Conservation (phyloP, 139 green algal genomes). For the Chlorokybus atmophyticus region DNA sequence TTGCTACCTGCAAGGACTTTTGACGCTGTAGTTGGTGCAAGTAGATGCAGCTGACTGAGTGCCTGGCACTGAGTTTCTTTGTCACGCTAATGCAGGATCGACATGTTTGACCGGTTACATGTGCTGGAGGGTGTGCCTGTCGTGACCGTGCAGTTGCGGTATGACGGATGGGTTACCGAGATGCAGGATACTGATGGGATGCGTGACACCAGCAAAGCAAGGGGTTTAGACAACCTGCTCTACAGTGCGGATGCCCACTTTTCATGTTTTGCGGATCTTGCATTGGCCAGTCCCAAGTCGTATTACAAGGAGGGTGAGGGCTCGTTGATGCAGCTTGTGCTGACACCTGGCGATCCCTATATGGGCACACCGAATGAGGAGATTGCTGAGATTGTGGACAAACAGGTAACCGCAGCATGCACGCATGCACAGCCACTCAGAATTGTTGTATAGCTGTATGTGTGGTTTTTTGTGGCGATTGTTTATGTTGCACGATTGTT, state of each 20-base stretch:
- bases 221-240: slow-evolving; percentile 84
- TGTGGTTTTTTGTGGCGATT: neutral
- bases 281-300: slow-evolving; percentile 62
- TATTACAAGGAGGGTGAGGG: slow-evolving; percentile 84
- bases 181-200: slow-evolving; percentile 43
- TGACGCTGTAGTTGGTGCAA: no score
- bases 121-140: slow-evolving; percentile 82
- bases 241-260: slow-evolving; percentile 85
- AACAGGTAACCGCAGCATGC: slow-evolving; percentile 54
- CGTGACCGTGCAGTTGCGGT: slow-evolving; percentile 92
- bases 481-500: neutral
- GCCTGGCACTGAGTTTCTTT: no score
- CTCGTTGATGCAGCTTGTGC: slow-evolving; percentile 72
- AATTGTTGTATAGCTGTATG: neutral
- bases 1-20: no score
- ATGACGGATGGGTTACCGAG: slow-evolving; percentile 94
- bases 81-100: no score
- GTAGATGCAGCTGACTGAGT: no score
- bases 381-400: slow-evolving; percentile 68
- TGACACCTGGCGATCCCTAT: slow-evolving; percentile 69
- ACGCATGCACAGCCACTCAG: no score
- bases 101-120: slow-evolving; percentile 80
- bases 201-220: neutral
- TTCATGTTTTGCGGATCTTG: slow-evolving; percentile 91
- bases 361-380: slow-evolving; percentile 81